phyloP scores from a whole-genome alignment of 2,329 filamentous ascomycete genomes.

The Hymenoscyphus linearis region DNA sequence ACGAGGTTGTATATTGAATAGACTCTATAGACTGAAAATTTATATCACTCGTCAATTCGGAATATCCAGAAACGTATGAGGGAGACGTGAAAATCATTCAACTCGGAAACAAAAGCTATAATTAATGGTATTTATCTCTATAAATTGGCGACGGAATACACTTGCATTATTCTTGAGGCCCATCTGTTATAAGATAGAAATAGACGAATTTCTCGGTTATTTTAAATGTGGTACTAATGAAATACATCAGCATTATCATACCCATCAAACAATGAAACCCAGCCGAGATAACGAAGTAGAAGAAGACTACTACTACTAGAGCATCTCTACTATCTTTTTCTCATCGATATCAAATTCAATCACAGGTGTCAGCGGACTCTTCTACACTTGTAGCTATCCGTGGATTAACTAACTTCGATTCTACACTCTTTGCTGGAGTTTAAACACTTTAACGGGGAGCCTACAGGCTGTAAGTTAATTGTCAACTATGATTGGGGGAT shows the following conservation, averaged over 20 bases:
- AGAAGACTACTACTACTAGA: neutral
- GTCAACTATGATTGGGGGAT: neutral
- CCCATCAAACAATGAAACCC: neutral
- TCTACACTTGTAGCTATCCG: neutral
- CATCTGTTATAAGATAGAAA: constrained; percentile 4
- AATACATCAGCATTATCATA: neutral
- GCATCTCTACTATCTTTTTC: too few species aligned
- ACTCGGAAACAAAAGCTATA: constrained; percentile 7
- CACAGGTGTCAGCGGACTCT: neutral
- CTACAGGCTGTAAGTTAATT: neutral
- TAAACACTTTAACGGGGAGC: too few species aligned
- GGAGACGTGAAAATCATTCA: constrained; percentile 16
- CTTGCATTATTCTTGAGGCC: neutral
- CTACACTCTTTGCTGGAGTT: neutral
- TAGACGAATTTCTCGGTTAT: neutral
- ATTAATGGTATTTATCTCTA: neutral
- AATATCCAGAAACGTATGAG: constrained; percentile 27
- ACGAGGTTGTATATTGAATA: constrained; percentile 9
- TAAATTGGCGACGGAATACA: neutral
- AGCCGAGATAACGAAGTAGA: neutral
- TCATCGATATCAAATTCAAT: too few species aligned
- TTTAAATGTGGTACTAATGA: neutral
- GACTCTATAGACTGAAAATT: neutral
- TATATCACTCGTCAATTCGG: constrained; percentile 22
- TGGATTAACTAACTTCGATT: neutral